These are phyloP conservation scores for Globisporangium recalcitrans DNA, from an alignment of 352 stramenopile genomes.

Conservation along the genomic window DNA sequence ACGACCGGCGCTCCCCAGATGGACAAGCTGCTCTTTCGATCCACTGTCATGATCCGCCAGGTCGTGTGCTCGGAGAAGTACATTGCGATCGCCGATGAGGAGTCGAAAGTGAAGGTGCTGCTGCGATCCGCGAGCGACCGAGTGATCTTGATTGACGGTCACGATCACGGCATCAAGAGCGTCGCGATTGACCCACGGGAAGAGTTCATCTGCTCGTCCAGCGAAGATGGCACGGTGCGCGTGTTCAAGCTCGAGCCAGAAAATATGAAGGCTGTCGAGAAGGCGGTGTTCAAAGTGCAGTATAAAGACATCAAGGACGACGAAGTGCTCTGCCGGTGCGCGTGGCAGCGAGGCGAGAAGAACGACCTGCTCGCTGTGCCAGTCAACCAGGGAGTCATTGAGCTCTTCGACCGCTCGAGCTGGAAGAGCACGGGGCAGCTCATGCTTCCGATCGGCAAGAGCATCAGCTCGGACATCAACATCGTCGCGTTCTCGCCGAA, in stretches of 20 bases:
- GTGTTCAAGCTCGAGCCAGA: constrained; percentile 54
- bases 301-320: constrained; percentile 56
- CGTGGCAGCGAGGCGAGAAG: constrained; percentile 42
- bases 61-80: constrained; percentile 55
- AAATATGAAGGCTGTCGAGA: constrained; percentile 32
- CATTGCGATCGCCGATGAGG: constrained; percentile 70
- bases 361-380: constrained; percentile 49
- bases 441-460: constrained; percentile 52
- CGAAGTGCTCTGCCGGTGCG: constrained; percentile 57
- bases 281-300: constrained; percentile 49
- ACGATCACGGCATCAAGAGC: constrained; percentile 68
- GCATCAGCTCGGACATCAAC: constrained; percentile 55
- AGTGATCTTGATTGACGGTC: constrained; percentile 57
- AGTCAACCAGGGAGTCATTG: constrained; percentile 57
- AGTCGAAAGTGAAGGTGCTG: constrained; percentile 67
- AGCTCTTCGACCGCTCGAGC: constrained; percentile 44
- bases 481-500: constrained; percentile 76
- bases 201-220: constrained; percentile 60
- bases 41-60: constrained; percentile 68
- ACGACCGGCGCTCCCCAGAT: constrained; percentile 31
- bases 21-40: constrained; percentile 60
- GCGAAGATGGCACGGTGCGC: constrained; percentile 62
- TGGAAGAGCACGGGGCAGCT: constrained; percentile 44
- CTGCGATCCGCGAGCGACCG: constrained; percentile 45
- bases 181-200: constrained; percentile 56